phyloP scores from a whole-genome alignment of 2,329 filamentous ascomycete genomes.

The Penicillium sp. region DNA sequence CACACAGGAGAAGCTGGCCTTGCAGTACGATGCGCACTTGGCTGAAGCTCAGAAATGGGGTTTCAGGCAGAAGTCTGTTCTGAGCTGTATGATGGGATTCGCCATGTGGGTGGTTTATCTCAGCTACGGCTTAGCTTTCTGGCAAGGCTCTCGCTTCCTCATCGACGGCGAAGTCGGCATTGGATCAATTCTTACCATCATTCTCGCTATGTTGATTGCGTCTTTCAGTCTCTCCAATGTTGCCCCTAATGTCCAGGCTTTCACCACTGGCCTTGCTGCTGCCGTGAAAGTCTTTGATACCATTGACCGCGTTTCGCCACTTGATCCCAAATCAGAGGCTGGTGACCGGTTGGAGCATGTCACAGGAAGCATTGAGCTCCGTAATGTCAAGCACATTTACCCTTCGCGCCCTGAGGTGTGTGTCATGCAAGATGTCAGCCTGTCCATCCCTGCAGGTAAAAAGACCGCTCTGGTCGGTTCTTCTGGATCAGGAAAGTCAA shows the following conservation, averaged over 20 bases:
- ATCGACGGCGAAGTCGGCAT: not conserved
- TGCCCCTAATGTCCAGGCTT: not conserved
- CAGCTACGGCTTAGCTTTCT: conserved; percentile 65
- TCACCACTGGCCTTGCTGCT: not conserved
- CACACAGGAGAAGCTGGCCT: not conserved
- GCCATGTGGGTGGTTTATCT: conserved; percentile 56
- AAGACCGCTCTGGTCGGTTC: conserved; percentile 7
- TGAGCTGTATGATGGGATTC: conserved; percentile 54
- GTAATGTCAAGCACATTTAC: conserved; percentile 1
- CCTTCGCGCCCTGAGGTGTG: conserved; percentile 1
- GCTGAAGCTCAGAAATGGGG: conserved; percentile 20
- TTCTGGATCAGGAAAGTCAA: conserved; percentile 11
- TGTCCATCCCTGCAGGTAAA: not conserved
- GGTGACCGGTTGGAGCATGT: not conserved
- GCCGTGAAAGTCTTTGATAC: not conserved
- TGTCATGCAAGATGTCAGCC: not conserved
- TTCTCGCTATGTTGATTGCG: not conserved
- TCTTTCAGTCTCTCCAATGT: not conserved
- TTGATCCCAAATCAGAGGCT: not conserved
- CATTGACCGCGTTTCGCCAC: not conserved
- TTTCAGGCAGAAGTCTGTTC: conserved; percentile 8
- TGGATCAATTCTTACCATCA: not conserved
- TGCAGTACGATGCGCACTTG: conserved; percentile 46
- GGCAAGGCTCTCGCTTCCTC: conserved; percentile 57
- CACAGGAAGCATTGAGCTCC: not conserved